Conservation (phyloP, 2,329 filamentous ascomycete species). For the Calonectria naviculata region DNA sequence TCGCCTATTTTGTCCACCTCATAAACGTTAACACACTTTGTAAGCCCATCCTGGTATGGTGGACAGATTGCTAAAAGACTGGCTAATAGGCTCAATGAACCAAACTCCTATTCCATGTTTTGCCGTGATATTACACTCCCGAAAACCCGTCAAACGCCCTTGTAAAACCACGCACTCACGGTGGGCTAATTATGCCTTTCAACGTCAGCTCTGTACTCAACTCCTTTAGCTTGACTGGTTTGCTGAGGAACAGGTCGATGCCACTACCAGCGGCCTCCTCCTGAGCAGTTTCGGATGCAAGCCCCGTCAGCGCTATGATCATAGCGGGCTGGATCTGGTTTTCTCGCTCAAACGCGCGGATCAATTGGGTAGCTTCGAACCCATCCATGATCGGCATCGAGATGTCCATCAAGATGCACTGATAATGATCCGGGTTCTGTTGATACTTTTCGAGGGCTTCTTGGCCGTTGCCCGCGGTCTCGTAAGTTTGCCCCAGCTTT, state of each 20-base stretch:
- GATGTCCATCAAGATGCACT: conserved; percentile 58
- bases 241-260: conserved; percentile 65
- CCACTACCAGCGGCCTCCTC: conserved; percentile 64
- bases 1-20: background rate
- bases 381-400: conserved; percentile 69
- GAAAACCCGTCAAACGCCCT: no score
- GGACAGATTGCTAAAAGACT: background rate
- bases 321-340: conserved; percentile 52
- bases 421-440: conserved; percentile 34
- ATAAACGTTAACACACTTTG: background rate
- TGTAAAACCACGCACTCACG: background rate
- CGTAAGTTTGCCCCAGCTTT: conserved; percentile 43
- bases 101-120: no score
- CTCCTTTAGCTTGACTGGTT: conserved; percentile 59
- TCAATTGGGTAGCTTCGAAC: conserved; percentile 58
- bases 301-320: conserved; percentile 64
- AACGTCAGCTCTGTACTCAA: conserved; percentile 32
- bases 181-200: background rate
- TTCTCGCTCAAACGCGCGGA: conserved; percentile 60
- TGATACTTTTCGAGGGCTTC: conserved; percentile 46
- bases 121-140: no score
- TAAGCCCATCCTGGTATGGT: no score
- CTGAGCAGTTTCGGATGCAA: conserved; percentile 60
- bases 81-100: no score
- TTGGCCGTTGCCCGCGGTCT: conserved; percentile 46